Evolutionary conservation across 345 rosid species (phyloP), one percentile per base, ranked within the genome.

Genomic region (Salix exigua): DNA sequence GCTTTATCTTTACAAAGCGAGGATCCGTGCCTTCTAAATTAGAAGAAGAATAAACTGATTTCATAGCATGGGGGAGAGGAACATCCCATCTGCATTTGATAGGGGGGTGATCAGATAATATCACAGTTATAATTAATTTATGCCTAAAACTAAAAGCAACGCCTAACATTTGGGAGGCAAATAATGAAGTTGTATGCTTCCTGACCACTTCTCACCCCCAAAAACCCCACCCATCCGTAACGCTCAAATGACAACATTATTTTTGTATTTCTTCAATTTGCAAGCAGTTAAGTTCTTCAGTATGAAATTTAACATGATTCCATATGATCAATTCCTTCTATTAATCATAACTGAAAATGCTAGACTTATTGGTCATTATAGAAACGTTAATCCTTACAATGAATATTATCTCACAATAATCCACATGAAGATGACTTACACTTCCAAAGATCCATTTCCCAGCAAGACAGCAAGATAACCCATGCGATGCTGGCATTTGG

Each of bases 381-480:
- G 53, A 31, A 14, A 13, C 9, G 23, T 6, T 21, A 6, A 51
- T 44, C 21, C 37, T 10, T 30, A 25, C 17, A 16, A 44, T 8
- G 11, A 10, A 42, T 23, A 23, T 23, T 28, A 7, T n/a, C 40
- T 31, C 17, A 50, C 13, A 19, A 14, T 48, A 31, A 37, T 55
- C 46, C 37, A 51, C 9, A 7, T 18, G 58, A 76, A 83, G 80
- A 71, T 72, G 66, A 40, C 92, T 91, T 90, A 96, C 97, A 93
- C 96, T 90, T 96, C 99, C 68, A 96, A 69, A 65, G 95, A 91
- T 79, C 99, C 98, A 80, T 89, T 89, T 79, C 98, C 99, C 25
- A 93, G 89, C 84, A 93, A 73, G 83, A 92, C 96, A 69, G 97
- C 98, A 82, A 96, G 91, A 82, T 88, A 96, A 23, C 99, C 98